These are phyloP conservation scores for Sphaerulina musiva DNA, from an alignment of 2,329 filamentous ascomycete species.

Conservation along the genomic window DNA sequence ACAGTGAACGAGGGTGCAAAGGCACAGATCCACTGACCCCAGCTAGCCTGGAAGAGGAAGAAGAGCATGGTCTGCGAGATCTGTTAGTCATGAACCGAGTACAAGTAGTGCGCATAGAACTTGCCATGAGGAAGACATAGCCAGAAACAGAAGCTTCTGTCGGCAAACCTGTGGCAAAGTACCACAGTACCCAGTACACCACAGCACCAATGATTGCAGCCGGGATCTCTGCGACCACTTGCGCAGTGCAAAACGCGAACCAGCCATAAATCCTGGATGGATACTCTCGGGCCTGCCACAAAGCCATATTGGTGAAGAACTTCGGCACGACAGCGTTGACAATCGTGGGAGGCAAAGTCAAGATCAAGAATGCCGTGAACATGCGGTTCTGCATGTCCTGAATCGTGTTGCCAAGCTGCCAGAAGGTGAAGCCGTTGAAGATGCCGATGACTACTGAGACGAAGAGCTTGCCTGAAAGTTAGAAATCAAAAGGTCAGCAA, in stretches of 20 bases:
- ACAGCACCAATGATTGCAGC: conserved; percentile 57
- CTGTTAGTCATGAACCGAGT: background rate
- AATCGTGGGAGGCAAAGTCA: conserved; percentile 59
- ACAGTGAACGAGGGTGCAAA: conserved; percentile 74
- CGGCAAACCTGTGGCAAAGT: conserved; percentile 66
- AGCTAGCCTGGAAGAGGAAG: conserved; percentile 66
- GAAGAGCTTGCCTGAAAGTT: conserved; percentile 53
- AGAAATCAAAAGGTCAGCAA: too few species aligned
- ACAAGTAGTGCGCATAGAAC: background rate
- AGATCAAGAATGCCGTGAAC: conserved; percentile 61
- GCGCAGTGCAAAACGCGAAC: conserved; percentile 68
- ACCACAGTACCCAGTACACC: conserved; percentile 70
- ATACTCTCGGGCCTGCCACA: conserved; percentile 69
- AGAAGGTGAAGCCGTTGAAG: conserved; percentile 77
- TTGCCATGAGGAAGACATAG: conserved; percentile 66
- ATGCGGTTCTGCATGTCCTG: conserved; percentile 69
- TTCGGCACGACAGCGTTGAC: conserved; percentile 71
- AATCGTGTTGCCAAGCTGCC: conserved; percentile 57
- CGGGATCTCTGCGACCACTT: conserved; percentile 67
- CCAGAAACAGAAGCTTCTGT: conserved; percentile 59
- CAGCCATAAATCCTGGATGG: conserved; percentile 71
- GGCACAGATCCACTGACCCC: conserved; percentile 80
- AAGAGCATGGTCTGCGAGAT: conserved; percentile 54
- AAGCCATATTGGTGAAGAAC: conserved; percentile 64
- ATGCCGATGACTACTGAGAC: conserved; percentile 63